phyloP scores from a whole-genome alignment of 352 stramenopile species.

The Hyaloperonospora brassicae region DNA sequence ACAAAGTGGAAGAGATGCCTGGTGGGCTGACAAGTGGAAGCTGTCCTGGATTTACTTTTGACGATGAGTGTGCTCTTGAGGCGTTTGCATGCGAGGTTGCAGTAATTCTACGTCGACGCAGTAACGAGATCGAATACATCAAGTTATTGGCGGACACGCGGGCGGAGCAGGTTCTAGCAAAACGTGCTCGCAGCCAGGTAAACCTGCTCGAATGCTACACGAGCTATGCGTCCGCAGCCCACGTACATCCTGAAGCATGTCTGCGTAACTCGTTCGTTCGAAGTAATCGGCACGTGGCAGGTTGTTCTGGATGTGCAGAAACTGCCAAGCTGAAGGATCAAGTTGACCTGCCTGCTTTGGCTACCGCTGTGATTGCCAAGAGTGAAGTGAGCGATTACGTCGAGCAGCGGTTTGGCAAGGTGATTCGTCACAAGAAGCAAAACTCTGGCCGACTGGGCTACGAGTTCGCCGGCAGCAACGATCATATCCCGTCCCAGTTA shows the following conservation, averaged over 20 bases:
- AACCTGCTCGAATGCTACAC: conserved; percentile 75
- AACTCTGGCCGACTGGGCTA: conserved; percentile 29
- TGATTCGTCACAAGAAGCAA: conserved; percentile 10
- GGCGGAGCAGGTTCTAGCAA: conserved; percentile 60
- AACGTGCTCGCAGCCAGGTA: conserved; percentile 64
- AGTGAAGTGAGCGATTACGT: conserved; percentile 6
- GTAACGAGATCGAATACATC: conserved; percentile 86
- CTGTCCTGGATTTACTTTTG: conserved; percentile 53
- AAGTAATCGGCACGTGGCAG: conserved; percentile 32
- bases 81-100: conserved; percentile 81
- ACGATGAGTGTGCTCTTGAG: conserved; percentile 83
- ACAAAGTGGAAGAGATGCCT: conserved; percentile 52
- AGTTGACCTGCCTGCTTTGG: conserved; percentile 6
- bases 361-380: background rate
- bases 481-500: conserved; percentile 12
- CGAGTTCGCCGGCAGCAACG: conserved; percentile 15
- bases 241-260: conserved; percentile 39
- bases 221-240: conserved; percentile 47
- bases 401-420: conserved; percentile 19
- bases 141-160: conserved; percentile 78
- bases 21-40: conserved; percentile 9
- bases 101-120: conserved; percentile 71
- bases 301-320: conserved; percentile 34
- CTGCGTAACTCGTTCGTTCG: conserved; percentile 53
- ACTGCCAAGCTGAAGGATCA: conserved; percentile 15